Evolutionary conservation across 1,284 basidiomycete species (phyloP).

Genomic region (Ceratobasidium sp.): DNA sequence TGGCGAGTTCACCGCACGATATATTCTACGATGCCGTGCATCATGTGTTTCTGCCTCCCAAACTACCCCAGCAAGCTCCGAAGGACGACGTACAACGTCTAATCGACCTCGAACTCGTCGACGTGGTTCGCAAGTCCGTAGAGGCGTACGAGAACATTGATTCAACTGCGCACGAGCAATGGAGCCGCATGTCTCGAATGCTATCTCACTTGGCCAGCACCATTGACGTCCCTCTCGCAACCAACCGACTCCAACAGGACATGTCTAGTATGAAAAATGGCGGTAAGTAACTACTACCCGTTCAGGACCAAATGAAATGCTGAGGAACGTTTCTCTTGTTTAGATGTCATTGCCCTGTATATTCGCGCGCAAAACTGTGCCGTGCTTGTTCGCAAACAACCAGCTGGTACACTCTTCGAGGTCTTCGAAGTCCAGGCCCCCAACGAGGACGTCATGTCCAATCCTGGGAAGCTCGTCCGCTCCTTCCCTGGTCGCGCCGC

Average conservation of each 20-base stretch:
- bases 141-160: background rate
- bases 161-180: background rate
- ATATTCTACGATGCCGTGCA: background rate
- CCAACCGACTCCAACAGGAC: background rate
- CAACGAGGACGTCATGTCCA: constrained; percentile 53
- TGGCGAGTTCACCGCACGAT: background rate
- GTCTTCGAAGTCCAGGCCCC: constrained; percentile 58
- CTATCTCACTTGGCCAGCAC: background rate
- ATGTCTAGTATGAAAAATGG: constrained; percentile 6
- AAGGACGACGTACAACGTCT: background rate
- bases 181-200: background rate
- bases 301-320: no score
- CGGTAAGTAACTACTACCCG: background rate
- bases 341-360: constrained; percentile 54
- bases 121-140: background rate
- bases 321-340: no score
- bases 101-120: background rate
- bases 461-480: constrained; percentile 56
- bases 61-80: constrained; percentile 1
- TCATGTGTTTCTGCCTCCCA: constrained; percentile 30
- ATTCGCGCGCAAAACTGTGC: constrained; percentile 61
- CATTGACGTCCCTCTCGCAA: background rate
- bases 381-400: constrained; percentile 55
- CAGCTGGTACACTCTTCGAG: constrained; percentile 53
- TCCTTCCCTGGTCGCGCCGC: constrained; percentile 53